Evolutionary conservation across 2,329 filamentous ascomycete genomes (phyloP).

Genomic region (Blumeriella jaapii): DNA sequence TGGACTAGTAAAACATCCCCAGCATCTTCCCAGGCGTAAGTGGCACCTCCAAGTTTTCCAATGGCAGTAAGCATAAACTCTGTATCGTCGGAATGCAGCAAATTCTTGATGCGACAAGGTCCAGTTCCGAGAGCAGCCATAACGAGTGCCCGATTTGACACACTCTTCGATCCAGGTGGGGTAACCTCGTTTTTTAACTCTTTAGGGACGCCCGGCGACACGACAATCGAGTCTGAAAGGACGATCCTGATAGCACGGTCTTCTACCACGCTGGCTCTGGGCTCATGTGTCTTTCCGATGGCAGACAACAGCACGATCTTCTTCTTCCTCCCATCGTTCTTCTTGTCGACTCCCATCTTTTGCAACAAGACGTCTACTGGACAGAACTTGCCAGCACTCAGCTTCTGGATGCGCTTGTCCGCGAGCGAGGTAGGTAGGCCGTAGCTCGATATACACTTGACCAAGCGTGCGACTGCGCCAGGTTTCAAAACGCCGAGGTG

Average conservation of each 20-base stretch:
- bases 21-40: conserved; percentile 87
- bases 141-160: conserved; percentile 92
- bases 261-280: conserved; percentile 76
- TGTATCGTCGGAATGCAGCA: conserved; percentile 92
- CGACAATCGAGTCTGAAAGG: conserved; percentile 65
- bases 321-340: conserved; percentile 91
- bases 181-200: conserved; percentile 61
- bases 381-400: conserved; percentile 80
- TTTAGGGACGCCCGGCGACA: conserved; percentile 59
- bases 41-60: conserved; percentile 69
- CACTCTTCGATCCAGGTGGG: conserved; percentile 92
- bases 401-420: conserved; percentile 69
- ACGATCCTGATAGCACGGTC: conserved; percentile 76
- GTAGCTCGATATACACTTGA: conserved; percentile 92
- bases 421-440: conserved; percentile 75
- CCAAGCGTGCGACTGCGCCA: conserved; percentile 76
- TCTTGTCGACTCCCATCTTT: conserved; percentile 98
- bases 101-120: conserved; percentile 77
- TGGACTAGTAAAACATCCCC: conserved; percentile 84
- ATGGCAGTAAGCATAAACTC: conserved; percentile 97
- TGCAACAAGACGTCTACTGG: conserved; percentile 73
- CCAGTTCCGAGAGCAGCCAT: conserved; percentile 82
- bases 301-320: conserved; percentile 88
- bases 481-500: conserved; percentile 77
- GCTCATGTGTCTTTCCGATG: conserved; percentile 81